A percentile compares a stretch with the other conserved stretches of the same genome.
Conservation (phyloP, 1,284 basidiomycete genomes). For the Retiboletus fuscus region DNA sequence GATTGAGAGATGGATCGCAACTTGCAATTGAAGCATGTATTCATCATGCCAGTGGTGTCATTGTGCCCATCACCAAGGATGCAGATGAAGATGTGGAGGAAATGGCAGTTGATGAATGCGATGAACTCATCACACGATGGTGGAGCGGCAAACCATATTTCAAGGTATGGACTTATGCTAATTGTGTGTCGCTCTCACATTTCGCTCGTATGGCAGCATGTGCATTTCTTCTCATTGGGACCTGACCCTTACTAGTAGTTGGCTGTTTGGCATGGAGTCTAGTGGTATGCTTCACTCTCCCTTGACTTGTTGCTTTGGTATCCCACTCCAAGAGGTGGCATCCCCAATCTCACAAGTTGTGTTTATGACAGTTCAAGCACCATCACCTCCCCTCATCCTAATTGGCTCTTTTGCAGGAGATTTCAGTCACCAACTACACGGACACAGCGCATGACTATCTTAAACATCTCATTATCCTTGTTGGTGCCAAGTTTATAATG, state of each 20-base stretch:
- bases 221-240: constrained; percentile 71
- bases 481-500: constrained; percentile 86
- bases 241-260: no score
- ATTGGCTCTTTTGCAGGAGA: constrained; percentile 57
- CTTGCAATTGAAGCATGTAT: constrained; percentile 70
- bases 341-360: constrained; percentile 58
- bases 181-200: not conserved
- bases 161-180: constrained; percentile 55
- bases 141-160: constrained; percentile 77
- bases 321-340: constrained; percentile 58
- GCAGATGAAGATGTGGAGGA: constrained; percentile 53
- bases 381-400: not conserved
- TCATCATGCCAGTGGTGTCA: constrained; percentile 64
- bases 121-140: constrained; percentile 77
- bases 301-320: constrained; percentile 72
- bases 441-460: constrained; percentile 87
- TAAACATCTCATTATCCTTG: constrained; percentile 80
- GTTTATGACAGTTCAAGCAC: constrained; percentile 49
- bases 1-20: constrained; percentile 60
- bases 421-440: constrained; percentile 90
- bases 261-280: constrained; percentile 83
- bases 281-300: constrained; percentile 73
- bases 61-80: constrained; percentile 55
- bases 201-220: constrained; percentile 32
- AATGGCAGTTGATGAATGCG: constrained; percentile 62